Conservation (phyloP, 2,329 filamentous ascomycete species). For the Cercospora sesami region DNA sequence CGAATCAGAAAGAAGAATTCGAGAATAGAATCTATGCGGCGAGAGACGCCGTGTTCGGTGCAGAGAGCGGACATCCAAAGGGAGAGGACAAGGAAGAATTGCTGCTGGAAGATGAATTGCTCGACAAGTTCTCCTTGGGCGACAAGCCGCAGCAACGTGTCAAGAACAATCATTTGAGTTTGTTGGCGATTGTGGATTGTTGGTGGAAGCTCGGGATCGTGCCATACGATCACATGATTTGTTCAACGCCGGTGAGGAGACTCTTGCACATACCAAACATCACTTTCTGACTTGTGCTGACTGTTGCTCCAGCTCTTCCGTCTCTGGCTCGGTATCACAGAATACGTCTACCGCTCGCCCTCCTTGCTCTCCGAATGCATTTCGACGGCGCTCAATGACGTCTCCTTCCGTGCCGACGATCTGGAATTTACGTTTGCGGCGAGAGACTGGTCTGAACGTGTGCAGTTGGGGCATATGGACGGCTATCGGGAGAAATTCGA, state of each 20-base stretch:
- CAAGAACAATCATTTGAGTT: slow-evolving; percentile 89
- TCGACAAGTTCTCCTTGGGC: slow-evolving; percentile 86
- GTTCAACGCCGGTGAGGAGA: slow-evolving; percentile 69
- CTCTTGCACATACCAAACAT: too few relatives aligned
- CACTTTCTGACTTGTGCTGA: neutral
- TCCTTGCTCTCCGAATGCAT: slow-evolving; percentile 76
- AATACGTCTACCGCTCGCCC: slow-evolving; percentile 86
- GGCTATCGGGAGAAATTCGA: slow-evolving; percentile 90
- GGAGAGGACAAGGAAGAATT: slow-evolving; percentile 66
- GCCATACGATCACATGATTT: slow-evolving; percentile 99
- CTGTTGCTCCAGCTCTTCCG: slow-evolving; percentile 69
- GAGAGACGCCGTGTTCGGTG: slow-evolving; percentile 66
- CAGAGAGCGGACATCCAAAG: slow-evolving; percentile 48
- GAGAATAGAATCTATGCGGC: slow-evolving; percentile 74
- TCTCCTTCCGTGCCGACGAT: slow-evolving; percentile 91
- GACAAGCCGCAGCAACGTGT: slow-evolving; percentile 65
- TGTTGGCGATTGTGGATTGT: slow-evolving; percentile 97
- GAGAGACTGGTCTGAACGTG: slow-evolving; percentile 91
- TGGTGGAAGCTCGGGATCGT: slow-evolving; percentile 93
- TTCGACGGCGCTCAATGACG: slow-evolving; percentile 81
- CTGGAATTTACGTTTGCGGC: slow-evolving; percentile 98
- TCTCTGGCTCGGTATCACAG: slow-evolving; percentile 93
- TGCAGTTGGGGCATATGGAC: slow-evolving; percentile 87
- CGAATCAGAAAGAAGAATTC: slow-evolving; percentile 74
- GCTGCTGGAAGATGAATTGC: slow-evolving; percentile 73